Conservation (phyloP, 163 green algal species). For the Volvox carteri region DNA sequence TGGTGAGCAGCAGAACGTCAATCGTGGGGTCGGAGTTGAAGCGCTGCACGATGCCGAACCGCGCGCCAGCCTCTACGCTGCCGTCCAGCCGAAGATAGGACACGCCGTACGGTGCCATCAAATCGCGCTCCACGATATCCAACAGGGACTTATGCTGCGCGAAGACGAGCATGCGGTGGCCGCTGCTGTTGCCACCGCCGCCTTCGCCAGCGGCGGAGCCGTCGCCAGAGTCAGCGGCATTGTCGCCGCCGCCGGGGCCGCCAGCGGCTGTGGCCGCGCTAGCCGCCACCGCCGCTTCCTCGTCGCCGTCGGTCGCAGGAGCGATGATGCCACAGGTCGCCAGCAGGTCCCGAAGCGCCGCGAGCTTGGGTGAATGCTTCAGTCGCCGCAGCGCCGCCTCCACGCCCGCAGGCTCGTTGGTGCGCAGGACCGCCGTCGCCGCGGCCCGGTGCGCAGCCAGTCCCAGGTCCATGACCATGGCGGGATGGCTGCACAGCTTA, state of each 20-base stretch:
- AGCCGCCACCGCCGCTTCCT: constrained; percentile 29
- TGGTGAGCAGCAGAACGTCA: constrained; percentile 95
- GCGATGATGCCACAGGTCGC: constrained; percentile 85
- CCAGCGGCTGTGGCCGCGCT: background rate
- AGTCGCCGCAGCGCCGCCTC: constrained; percentile 71
- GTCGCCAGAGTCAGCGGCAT: constrained; percentile 26
- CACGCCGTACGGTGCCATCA: constrained; percentile 88
- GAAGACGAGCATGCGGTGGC: constrained; percentile 97
- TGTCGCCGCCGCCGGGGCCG: constrained; percentile 25
- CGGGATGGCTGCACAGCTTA: constrained; percentile 96
- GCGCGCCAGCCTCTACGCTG: constrained; percentile 77
- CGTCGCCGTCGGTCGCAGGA: constrained; percentile 42
- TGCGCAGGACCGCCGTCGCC: constrained; percentile 37
- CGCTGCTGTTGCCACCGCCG: constrained; percentile 38
- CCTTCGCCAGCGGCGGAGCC: background rate
- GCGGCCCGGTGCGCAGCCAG: constrained; percentile 66
- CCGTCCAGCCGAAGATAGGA: constrained; percentile 94
- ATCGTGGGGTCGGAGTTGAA: constrained; percentile 99
- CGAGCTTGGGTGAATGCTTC: constrained; percentile 93
- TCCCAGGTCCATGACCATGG: constrained; percentile 87
- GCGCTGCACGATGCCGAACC: constrained; percentile 89
- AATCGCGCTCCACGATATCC: constrained; percentile 90
- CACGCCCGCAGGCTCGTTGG: constrained; percentile 50
- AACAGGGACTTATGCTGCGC: constrained; percentile 94
- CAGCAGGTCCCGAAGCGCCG: constrained; percentile 92